Evolutionary conservation across 139 green algal species (phyloP).

Genomic region (Closterium sp.): DNA sequence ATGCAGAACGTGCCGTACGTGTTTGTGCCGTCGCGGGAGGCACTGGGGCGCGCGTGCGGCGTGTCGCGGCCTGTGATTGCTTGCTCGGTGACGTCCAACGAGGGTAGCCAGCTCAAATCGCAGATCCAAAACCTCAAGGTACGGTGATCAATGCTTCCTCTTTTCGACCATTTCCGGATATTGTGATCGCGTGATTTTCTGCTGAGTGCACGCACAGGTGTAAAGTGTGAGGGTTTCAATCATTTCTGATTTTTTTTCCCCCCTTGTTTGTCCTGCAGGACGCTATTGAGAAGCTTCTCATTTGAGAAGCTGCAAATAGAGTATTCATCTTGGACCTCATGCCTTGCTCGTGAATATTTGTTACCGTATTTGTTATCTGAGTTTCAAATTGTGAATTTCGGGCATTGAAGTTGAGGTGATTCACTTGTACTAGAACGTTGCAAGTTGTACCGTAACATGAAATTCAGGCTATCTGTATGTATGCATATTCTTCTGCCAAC

Average conservation of each 20-base stretch:
- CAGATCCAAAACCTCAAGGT: conserved; percentile 93
- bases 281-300: conserved; percentile 96
- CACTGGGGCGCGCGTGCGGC: conserved; percentile 93
- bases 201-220: too few species aligned
- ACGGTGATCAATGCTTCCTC: background rate
- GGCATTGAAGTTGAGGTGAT: too few species aligned
- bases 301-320: conserved; percentile 56
- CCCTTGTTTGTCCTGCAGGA: conserved; percentile 36
- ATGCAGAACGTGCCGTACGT: conserved; percentile 96
- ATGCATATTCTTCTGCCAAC: too few species aligned
- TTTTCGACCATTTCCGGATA: conserved; percentile 1
- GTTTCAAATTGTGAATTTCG: too few species aligned
- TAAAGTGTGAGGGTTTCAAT: too few species aligned
- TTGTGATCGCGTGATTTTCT: background rate
- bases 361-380: too few species aligned
- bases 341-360: too few species aligned
- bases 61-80: conserved; percentile 91
- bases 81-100: conserved; percentile 92
- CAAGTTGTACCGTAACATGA: too few species aligned
- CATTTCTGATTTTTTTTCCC: background rate
- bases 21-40: conserved; percentile 94
- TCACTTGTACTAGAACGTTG: too few species aligned
- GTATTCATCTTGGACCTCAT: background rate
- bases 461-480: too few species aligned
- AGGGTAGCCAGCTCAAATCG: conserved; percentile 93